Percentiles rank a stretch among this genome's conserved stretches.
These are phyloP conservation scores for Phialophora tarda DNA, from an alignment of 2,329 filamentous ascomycete species.

Conservation along the genomic window DNA sequence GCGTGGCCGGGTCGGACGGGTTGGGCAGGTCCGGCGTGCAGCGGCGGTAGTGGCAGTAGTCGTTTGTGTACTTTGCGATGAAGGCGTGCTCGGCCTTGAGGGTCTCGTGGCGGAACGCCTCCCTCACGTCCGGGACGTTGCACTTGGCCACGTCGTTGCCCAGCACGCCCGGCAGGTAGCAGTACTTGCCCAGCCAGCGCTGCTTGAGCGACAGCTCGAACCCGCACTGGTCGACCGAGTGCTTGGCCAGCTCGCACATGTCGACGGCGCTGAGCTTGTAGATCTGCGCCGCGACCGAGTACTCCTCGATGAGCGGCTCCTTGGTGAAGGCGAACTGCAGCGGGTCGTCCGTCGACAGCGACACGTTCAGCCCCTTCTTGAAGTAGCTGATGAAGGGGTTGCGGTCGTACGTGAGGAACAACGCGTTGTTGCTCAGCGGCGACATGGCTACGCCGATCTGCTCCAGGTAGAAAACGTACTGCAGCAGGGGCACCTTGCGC, in stretches of 20 bases:
- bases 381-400: constrained; percentile 98
- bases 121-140: constrained; percentile 91
- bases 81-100: constrained; percentile 81
- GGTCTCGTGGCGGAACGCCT: constrained; percentile 88
- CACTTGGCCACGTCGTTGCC: constrained; percentile 96
- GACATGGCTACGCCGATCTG: constrained; percentile 99
- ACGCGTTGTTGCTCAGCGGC: constrained; percentile 95
- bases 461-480: constrained; percentile 97
- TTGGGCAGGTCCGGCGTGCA: constrained; percentile 39
- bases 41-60: constrained; percentile 39
- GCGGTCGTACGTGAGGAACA: constrained; percentile 94
- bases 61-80: constrained; percentile 39
- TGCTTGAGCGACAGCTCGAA: constrained; percentile 90
- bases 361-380: constrained; percentile 91
- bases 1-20: constrained; percentile 26
- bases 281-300: constrained; percentile 96
- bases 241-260: constrained; percentile 97
- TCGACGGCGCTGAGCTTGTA: constrained; percentile 97
- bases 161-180: constrained; percentile 74
- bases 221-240: constrained; percentile 92
- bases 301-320: constrained; percentile 96
- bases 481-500: constrained; percentile 89
- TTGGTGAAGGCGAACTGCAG: constrained; percentile 98
- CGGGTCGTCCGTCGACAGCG: constrained; percentile 93
- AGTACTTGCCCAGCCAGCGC: constrained; percentile 85